Base-by-base conservation (phyloP, 805 yeast species). In the Pichia kluyveri region DNA sequence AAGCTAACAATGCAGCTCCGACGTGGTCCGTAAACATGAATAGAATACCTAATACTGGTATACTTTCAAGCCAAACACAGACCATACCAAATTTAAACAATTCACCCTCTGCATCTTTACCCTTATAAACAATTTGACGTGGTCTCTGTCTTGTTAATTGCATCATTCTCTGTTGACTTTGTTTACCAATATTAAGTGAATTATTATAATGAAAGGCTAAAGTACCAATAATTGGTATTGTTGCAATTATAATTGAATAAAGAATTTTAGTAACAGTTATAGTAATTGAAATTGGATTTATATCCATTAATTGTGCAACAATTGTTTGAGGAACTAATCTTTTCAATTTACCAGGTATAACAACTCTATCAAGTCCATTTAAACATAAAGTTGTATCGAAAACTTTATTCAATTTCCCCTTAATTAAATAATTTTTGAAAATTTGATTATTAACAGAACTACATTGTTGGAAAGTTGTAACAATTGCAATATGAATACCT, bases 1-100 rank as follows among this genome's bases (percentile, higher is more conserved):
- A 73, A 5, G 77, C 79, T 83, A 85, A 76, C 40, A 79, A 62
- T 1, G 86, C 86, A 18, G 80, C 80, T 8, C 83, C 87, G 17
- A 79, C 66, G n/a, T 75, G 74, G 59, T 80, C 77, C 12, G 86
- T 77, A 50, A 77, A 75, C 52, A 72, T 67, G 54, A 82, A 79
- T 40, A 82, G 66, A 12, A 77, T 69, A 2, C 80, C 59, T 6
- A 78, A 50, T 5, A 62, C 3, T 0, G 67, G 67, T 11, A 78
- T 59, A 44, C 71, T 60, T 54, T 81, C 86, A 36, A 82, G 56
- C 0, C 73, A 17, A 32, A 72, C 71, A 7, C 83, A 75, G 18
- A 70, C 64, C 28, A 77, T 53, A 0, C 86, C 87, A 63, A 79
- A 80, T 2, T 71, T 54, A 47, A 69, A 57, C 48, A 72, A 74